phyloP scores from a whole-genome alignment of 2,329 filamentous ascomycete genomes.

The Fusarium verrucosum region DNA sequence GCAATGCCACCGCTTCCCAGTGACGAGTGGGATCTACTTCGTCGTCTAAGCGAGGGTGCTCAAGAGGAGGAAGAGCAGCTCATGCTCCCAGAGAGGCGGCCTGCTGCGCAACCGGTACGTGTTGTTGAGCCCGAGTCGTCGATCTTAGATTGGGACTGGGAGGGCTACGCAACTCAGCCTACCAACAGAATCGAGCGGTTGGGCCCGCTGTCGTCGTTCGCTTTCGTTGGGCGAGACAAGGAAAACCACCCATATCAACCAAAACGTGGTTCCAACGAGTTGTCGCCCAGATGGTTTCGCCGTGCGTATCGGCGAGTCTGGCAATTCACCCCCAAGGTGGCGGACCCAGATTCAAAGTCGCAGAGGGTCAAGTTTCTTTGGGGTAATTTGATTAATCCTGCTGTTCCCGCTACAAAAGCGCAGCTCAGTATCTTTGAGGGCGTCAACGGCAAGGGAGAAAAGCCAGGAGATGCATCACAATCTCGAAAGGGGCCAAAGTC shows the following conservation, averaged over 20 bases:
- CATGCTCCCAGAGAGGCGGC: constrained; percentile 49
- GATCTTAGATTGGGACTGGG: constrained; percentile 54
- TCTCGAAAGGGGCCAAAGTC: not conserved
- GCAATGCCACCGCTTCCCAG: constrained; percentile 64
- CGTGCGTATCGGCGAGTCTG: constrained; percentile 60
- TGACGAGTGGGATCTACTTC: constrained; percentile 66
- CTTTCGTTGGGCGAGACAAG: constrained; percentile 26
- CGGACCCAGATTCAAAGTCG: constrained; percentile 49
- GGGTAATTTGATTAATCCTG: constrained; percentile 50
- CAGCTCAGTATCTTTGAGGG: constrained; percentile 61
- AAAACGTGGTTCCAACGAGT: constrained; percentile 45
- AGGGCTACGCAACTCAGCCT: constrained; percentile 52
- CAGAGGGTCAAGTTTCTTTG: constrained; percentile 55
- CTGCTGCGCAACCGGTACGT: constrained; percentile 22
- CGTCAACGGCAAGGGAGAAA: constrained; percentile 45
- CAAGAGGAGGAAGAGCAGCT: constrained; percentile 50
- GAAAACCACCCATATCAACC: constrained; percentile 53
- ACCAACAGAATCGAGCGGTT: constrained; percentile 52
- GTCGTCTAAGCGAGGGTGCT: constrained; percentile 55
- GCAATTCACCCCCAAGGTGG: constrained; percentile 56
- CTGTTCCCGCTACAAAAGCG: constrained; percentile 45
- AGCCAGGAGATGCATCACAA: constrained; percentile 24
- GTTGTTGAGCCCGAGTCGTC: not conserved
- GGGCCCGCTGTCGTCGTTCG: constrained; percentile 46
- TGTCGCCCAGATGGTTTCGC: constrained; percentile 55